Evolutionary conservation across 148 eudicot species (phyloP).

Genomic region (Vaccinium vitisidaea): DNA sequence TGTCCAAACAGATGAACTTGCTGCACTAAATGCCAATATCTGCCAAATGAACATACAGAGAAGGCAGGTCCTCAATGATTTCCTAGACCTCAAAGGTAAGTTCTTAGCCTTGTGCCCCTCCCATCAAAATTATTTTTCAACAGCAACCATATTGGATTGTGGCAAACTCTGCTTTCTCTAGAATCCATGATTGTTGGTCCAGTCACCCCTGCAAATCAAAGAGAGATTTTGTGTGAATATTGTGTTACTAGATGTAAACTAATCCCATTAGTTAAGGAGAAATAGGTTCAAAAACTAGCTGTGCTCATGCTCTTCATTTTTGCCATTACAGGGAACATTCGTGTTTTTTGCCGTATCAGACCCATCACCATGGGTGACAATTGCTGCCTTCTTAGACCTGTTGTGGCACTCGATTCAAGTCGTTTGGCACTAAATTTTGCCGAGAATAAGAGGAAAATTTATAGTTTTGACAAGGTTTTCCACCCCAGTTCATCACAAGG

Average conservation of each 20-base stretch:
- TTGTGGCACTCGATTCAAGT: background rate
- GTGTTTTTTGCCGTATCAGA: background rate
- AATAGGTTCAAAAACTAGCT: background rate
- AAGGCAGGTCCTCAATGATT: constrained; percentile 5
- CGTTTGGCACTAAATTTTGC: background rate
- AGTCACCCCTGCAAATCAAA: background rate
- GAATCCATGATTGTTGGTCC: background rate
- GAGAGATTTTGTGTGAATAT: background rate
- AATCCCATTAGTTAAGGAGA: background rate
- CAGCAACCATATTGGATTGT: background rate
- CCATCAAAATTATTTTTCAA: background rate
- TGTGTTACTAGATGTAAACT: background rate
- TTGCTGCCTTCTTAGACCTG: background rate
- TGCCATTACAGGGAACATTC: constrained; percentile 8
- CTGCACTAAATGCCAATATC: background rate
- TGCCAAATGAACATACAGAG: constrained; percentile 5
- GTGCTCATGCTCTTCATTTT: background rate
- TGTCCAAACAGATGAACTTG: constrained; percentile 9
- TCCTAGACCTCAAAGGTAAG: constrained; percentile 3
- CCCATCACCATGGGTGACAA: background rate
- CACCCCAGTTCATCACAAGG: constrained; percentile 4
- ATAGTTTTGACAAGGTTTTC: constrained; percentile 6
- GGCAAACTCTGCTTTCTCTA: background rate
- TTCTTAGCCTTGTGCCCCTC: background rate
- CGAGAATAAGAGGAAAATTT: background rate